Percentiles rank a stretch among this genome's conserved stretches.
Evolutionary conservation across 1,139 yeast genomes (phyloP).

Genomic region (Chernovozyma aurita): DNA sequence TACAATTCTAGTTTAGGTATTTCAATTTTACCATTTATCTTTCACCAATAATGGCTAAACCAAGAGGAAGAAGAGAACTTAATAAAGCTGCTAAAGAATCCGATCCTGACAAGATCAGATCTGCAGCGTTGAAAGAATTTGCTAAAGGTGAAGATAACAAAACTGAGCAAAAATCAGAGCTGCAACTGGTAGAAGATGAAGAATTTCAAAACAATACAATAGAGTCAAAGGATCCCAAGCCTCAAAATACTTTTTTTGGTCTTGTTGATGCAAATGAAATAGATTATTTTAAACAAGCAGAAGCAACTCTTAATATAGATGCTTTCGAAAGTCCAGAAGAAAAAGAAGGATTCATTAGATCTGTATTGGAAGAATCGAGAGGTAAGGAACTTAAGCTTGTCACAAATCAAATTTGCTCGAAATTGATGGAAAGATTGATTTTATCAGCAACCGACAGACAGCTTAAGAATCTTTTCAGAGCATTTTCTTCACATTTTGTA

Average conservation of each 20-base stretch:
- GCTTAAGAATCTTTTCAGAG: conserved; percentile 58
- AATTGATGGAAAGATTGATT: conserved; percentile 83
- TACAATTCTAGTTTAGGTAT: no score
- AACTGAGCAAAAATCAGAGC: conserved; percentile 7
- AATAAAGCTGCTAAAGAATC: conserved; percentile 28
- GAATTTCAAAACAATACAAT: not conserved
- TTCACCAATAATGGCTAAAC: conserved; percentile 33
- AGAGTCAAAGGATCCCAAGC: not conserved
- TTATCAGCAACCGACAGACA: conserved; percentile 62
- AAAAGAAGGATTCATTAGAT: conserved; percentile 62
- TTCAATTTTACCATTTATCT: no score
- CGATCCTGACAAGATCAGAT: conserved; percentile 12
- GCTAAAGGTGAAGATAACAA: conserved; percentile 3
- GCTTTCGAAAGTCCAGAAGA: conserved; percentile 77
- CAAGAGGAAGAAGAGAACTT: conserved; percentile 68
- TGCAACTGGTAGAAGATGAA: conserved; percentile 4
- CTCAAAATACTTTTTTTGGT: conserved; percentile 58
- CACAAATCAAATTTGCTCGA: conserved; percentile 92
- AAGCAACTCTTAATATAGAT: conserved; percentile 75
- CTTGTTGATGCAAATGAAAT: conserved; percentile 77
- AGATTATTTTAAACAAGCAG: conserved; percentile 91
- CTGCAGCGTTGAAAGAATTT: conserved; percentile 7
- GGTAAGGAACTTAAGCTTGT: conserved; percentile 92
- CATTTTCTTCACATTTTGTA: conserved; percentile 67
- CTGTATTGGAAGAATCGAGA: conserved; percentile 78